A percentile compares a stretch with the other conserved stretches of the same genome.
phyloP scores from a whole-genome alignment of 164 flowering plant genomes.

The Saururus chinensis region DNA sequence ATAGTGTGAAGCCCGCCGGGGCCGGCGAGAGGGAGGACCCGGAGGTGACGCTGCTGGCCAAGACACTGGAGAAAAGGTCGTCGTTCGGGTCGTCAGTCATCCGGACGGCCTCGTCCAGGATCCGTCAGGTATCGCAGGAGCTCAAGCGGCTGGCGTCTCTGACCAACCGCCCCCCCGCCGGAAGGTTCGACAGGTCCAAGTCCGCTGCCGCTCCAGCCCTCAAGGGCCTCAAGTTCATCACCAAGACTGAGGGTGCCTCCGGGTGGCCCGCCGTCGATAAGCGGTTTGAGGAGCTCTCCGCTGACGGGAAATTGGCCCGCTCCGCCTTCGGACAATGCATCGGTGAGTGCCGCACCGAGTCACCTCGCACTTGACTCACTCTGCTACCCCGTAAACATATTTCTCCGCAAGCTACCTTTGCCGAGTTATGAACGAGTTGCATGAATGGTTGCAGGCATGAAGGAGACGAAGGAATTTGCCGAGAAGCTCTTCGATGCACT shows the following conservation, averaged over 20 bases:
- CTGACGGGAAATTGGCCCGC: constrained; percentile 30
- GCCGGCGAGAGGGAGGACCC: constrained; percentile 32
- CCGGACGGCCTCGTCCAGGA: constrained; percentile 27
- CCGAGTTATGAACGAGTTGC: background rate
- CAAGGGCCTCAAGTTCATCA: constrained; percentile 78
- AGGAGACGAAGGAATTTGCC: constrained; percentile 49
- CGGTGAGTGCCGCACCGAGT: constrained; percentile 14
- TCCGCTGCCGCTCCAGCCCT: constrained; percentile 85
- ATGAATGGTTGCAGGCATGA: constrained; percentile 36
- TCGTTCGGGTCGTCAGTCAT: constrained; percentile 30
- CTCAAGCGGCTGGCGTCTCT: constrained; percentile 40
- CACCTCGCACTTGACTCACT: background rate
- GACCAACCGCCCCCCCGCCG: constrained; percentile 10
- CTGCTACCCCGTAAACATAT: background rate
- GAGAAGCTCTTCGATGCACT: constrained; percentile 46
- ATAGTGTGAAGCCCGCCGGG: constrained; percentile 46
- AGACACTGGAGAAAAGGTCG: constrained; percentile 35
- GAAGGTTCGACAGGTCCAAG: constrained; percentile 47
- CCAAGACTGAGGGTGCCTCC: constrained; percentile 44
- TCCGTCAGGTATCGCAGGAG: constrained; percentile 58
- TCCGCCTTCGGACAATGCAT: constrained; percentile 46
- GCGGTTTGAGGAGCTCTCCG: constrained; percentile 29
- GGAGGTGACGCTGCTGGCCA: constrained; percentile 34
- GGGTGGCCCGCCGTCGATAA: constrained; percentile 58
- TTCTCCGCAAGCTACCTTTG: background rate